Percentiles rank a stretch among this genome's conserved stretches.
These are phyloP conservation scores for Bipolaris sorokiniana DNA, from an alignment of 2,329 filamentous ascomycete species.

Conservation along the genomic window DNA sequence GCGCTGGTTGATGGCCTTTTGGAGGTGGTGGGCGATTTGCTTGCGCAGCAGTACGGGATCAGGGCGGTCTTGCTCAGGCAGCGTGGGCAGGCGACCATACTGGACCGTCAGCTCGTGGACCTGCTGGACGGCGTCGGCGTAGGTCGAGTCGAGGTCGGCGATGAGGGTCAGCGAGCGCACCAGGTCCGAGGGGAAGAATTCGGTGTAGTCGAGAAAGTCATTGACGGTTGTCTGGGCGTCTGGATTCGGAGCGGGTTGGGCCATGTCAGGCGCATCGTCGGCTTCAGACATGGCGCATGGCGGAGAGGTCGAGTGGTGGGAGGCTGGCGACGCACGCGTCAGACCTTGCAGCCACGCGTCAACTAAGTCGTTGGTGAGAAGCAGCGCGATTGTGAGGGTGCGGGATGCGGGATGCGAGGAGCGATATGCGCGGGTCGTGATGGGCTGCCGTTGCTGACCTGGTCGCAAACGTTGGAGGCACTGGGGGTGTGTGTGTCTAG, in stretches of 20 bases:
- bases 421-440: conserved; percentile 21
- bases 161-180: conserved; percentile 68
- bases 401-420: conserved; percentile 16
- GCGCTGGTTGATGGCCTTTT: conserved; percentile 61
- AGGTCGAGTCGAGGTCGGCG: conserved; percentile 56
- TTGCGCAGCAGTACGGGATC: conserved; percentile 60
- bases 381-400: conserved; percentile 35
- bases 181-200: conserved; percentile 70
- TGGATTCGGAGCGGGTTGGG: conserved; percentile 60
- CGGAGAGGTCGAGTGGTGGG: conserved; percentile 36
- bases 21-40: conserved; percentile 63
- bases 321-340: conserved; percentile 46
- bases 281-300: conserved; percentile 49
- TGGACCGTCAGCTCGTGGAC: conserved; percentile 57
- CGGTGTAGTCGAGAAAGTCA: conserved; percentile 72
- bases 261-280: conserved; percentile 40
- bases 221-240: conserved; percentile 70
- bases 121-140: conserved; percentile 50
- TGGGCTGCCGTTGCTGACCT: conserved; percentile 13
- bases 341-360: conserved; percentile 50
- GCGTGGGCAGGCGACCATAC: conserved; percentile 59
- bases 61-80: conserved; percentile 57
- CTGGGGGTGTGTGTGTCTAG: conserved; percentile 13
- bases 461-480: conserved; percentile 14
- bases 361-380: conserved; percentile 37